These are phyloP conservation scores for Chlorella sp. DNA, from an alignment of 139 green algal genomes.

Conservation along the genomic window DNA sequence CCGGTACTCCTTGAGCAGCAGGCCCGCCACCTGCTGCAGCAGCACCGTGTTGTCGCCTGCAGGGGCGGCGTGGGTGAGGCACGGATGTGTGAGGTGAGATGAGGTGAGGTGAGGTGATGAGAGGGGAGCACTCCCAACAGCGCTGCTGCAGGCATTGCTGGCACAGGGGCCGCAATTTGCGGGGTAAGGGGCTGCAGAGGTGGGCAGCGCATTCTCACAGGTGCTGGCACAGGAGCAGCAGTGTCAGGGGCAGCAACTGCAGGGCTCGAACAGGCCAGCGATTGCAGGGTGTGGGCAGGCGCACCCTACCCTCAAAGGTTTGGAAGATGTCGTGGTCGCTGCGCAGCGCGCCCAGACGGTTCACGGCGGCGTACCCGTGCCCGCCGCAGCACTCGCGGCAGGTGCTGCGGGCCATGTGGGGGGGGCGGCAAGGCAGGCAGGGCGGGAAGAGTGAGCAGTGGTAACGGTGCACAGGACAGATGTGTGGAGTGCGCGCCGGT, in stretches of 20 bases:
- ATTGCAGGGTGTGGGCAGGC: too few species aligned
- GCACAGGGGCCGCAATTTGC: too few species aligned
- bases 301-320: conserved; percentile 69
- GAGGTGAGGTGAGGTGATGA: too few species aligned
- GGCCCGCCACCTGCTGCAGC: conserved; percentile 82
- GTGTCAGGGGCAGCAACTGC: too few species aligned
- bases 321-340: conserved; percentile 78
- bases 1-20: conserved; percentile 87
- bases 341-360: conserved; percentile 81
- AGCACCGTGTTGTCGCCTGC: conserved; percentile 91
- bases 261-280: too few species aligned
- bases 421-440: not conserved
- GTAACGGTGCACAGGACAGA: too few species aligned
- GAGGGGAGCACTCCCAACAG: too few species aligned
- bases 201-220: too few species aligned
- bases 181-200: too few species aligned
- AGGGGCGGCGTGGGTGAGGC: conserved; percentile 6
- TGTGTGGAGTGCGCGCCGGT: too few species aligned
- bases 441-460: not conserved
- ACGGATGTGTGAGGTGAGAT: not conserved
- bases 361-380: conserved; percentile 82
- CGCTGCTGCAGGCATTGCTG: too few species aligned
- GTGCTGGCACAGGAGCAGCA: too few species aligned
- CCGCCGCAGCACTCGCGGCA: conserved; percentile 83
- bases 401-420: conserved; percentile 6